Evolutionary conservation across 352 stramenopile species (phyloP), one percentile per base, ranked within the genome.

Genomic region (Phytophthora litchii): DNA sequence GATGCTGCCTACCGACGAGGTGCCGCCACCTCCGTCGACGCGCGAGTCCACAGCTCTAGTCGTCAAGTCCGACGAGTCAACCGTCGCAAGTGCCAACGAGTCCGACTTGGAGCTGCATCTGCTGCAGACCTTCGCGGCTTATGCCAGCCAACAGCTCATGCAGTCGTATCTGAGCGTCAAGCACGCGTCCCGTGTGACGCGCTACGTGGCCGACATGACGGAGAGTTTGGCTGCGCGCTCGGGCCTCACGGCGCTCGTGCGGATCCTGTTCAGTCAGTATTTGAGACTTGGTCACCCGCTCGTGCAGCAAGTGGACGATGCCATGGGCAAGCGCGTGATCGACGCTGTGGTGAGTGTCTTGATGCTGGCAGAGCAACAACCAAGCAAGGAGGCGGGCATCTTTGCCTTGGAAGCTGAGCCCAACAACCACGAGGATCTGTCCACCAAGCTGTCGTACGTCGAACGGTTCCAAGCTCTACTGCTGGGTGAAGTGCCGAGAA

Each of bases 91-190:
- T 31, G 55, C 66, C 29, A 58, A 8, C n/a, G 37, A 73, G 19
- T 80, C 60, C 1, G 81, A 91, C 59, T 57, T 91, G 31, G 78
- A 91, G 56, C 64, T 91, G 41, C 77, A 72, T 4, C 29, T 91
- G 23, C 44, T 91, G 27, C 68, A 87, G 54, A 74, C 76, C 21
- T 83, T 89, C n/a, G 67, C 67, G 4, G 60, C 45, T 6, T 87
- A 67, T 34, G 61, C 65, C 5, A 43, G 54, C 32, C 62, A 87
- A 17, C 62, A 72, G 36, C 45, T 91, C 25, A 48, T 72, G 14
- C 31, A 60, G 14, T 75, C 69, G 23, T 91, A 89, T 57, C 13
- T 61, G 31, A 72, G 48, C 29, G 57, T 86, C 37, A 91, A 91
- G 52, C 67, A 76, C 45, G 74, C 67, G 43, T 80, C 70, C 2